A percentile compares a stretch with the other conserved stretches of the same genome.
phyloP scores from a whole-genome alignment of 2,329 filamentous ascomycete genomes.

The Ramichloridium luteum region DNA sequence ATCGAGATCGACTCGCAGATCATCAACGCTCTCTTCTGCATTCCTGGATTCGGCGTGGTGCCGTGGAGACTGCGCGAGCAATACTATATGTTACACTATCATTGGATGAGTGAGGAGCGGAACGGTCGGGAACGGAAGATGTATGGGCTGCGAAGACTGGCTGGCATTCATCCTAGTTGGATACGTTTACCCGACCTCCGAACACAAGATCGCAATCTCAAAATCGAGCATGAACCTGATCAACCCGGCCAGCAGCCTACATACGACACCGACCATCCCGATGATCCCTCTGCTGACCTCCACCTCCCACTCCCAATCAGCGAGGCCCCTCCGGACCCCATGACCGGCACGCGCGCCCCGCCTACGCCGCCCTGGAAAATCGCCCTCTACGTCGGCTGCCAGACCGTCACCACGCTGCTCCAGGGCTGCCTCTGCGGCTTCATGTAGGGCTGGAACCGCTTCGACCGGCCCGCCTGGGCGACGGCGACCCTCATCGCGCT shows the following conservation, averaged over 20 bases:
- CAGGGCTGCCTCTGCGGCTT: conserved; percentile 61
- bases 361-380: conserved; percentile 62
- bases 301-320: conserved; percentile 51
- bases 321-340: conserved; percentile 52
- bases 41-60: conserved; percentile 71
- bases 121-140: conserved; percentile 28
- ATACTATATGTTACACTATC: conserved; percentile 58
- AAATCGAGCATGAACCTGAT: too few relatives aligned
- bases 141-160: conserved; percentile 52
- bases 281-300: conserved; percentile 29
- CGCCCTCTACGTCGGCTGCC: conserved; percentile 67
- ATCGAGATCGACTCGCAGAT: conserved; percentile 78
- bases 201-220: conserved; percentile 43
- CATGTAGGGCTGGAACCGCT: conserved; percentile 54
- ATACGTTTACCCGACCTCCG: conserved; percentile 59
- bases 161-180: conserved; percentile 64
- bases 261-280: too few relatives aligned
- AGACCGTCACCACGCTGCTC: conserved; percentile 66
- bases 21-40: conserved; percentile 71
- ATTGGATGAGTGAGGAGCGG: conserved; percentile 29
- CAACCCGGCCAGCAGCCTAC: too few relatives aligned
- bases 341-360: conserved; percentile 59
- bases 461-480: conserved; percentile 63
- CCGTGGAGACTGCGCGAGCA: conserved; percentile 77
- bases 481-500: conserved; percentile 68